Percentiles rank a stretch among this genome's conserved stretches.
phyloP scores from a whole-genome alignment of 1,284 basidiomycete genomes.

The Fomes fomentarius region DNA sequence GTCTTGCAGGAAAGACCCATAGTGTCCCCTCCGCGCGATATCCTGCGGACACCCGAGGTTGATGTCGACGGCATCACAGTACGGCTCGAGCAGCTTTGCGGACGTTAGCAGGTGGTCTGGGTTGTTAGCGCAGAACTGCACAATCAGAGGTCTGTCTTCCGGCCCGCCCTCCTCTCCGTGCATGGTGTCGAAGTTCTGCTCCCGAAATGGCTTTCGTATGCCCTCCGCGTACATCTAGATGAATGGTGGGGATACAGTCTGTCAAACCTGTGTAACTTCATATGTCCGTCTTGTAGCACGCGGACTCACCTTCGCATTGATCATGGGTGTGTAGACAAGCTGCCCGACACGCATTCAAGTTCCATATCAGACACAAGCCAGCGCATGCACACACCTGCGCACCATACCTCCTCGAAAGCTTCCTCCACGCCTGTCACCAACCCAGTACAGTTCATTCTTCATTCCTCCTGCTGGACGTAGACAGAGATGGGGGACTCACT shows the following conservation, averaged over 20 bases:
- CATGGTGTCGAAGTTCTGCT: conserved; percentile 71
- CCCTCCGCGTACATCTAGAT: conserved; percentile 67
- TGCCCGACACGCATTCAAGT: conserved; percentile 35
- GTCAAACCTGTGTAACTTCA: not conserved
- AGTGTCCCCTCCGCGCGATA: conserved; percentile 87
- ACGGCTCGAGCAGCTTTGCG: conserved; percentile 72
- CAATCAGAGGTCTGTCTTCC: conserved; percentile 83
- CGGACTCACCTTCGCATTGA: conserved; percentile 80
- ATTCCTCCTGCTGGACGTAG: too few species aligned
- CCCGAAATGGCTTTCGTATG: conserved; percentile 55
- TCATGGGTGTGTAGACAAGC: conserved; percentile 96
- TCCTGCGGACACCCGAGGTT: conserved; percentile 98
- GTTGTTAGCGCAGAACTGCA: conserved; percentile 95
- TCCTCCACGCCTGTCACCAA: conserved; percentile 79
- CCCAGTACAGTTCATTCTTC: not conserved
- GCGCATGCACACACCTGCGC: conserved; percentile 54
- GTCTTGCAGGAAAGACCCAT: conserved; percentile 92
- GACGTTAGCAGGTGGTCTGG: conserved; percentile 78
- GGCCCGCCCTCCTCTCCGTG: conserved; percentile 70
- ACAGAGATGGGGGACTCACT: conserved; percentile 48
- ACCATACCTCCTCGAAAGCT: conserved; percentile 86
- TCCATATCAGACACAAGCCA: not conserved
- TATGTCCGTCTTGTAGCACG: not conserved
- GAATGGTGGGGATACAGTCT: not conserved
- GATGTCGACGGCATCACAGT: conserved; percentile 92